Base-by-base conservation (phyloP, 768 basidiomycete species). In the Dictyophora rubrovolvata region DNA sequence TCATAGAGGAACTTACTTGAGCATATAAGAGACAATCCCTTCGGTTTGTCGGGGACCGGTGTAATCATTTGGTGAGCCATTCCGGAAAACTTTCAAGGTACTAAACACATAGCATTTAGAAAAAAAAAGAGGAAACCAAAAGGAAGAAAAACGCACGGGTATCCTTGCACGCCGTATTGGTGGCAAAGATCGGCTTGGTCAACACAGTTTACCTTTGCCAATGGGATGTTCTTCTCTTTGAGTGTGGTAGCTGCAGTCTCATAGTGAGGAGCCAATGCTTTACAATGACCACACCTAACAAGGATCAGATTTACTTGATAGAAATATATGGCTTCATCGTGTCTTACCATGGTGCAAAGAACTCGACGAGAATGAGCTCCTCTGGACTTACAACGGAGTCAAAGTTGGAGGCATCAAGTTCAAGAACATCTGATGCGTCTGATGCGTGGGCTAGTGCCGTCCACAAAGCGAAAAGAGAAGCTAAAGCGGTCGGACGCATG, bases 131-230 rank as follows among this genome's bases (percentile, higher is more conserved):
- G 16, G 37, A 46, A 52, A 56, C 51, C 55, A 52, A 50, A 14
- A 34, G 5, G 18, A 14, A 21, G 33, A 16, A 51, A 6, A 6
- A 77, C 91, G 67, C 66, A 93, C 93, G 93, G 93, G 75, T 99
- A 99, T 16, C 95, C 95, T 70, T 86, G 84, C 48, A 99, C 81
- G 47, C 88, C 93, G 60, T 93, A 85, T 53, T 79, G 67, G 69
- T 89, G 85, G 74, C 96, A 99, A 33, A 99, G 81, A 56, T 95
- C 93, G 22, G 87, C 83, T 67, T 98, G 79, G 63, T 90, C 93
- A 49, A 96, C 95, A 71, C 95, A 98, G 77, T 98, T 93, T 54
- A 98, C 94, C 70, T 97, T 95, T 64, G 93, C 93, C 55, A 99
- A 73, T 71, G 87, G 87, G 74, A 99, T 91, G 71, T 78, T 78